Evolutionary conservation across 805 yeast genomes (phyloP).

Genomic region (Jamesozyma jinghongensis): DNA sequence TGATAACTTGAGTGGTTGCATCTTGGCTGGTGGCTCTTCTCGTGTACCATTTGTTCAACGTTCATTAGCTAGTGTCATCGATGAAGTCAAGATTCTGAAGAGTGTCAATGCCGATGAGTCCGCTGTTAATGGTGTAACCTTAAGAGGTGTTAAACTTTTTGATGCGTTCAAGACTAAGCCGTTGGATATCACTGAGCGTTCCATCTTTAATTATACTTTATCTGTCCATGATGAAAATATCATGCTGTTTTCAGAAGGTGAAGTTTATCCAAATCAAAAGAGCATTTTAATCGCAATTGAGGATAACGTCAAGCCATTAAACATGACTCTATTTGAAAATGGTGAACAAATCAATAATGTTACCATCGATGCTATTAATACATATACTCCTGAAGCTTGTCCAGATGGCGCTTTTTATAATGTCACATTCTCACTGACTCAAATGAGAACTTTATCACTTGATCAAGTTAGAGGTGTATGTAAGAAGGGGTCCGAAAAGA

Average conservation of each 20-base stretch:
- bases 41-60: constrained; percentile 83
- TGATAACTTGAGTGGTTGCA: constrained; percentile 49
- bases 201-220: constrained; percentile 41
- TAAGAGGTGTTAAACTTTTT: constrained; percentile 70
- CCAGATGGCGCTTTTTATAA: constrained; percentile 29
- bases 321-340: constrained; percentile 29
- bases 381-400: constrained; percentile 34
- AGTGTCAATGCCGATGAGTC: constrained; percentile 95
- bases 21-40: constrained; percentile 83
- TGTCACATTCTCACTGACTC: constrained; percentile 39
- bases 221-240: constrained; percentile 23
- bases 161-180: constrained; percentile 52
- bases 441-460: constrained; percentile 43
- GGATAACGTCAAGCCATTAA: constrained; percentile 25
- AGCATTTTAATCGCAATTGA: constrained; percentile 31
- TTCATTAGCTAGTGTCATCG: constrained; percentile 44
- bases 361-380: constrained; percentile 19
- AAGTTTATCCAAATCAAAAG: constrained; percentile 27
- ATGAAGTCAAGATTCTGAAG: constrained; percentile 56
- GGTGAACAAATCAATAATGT: constrained; percentile 13
- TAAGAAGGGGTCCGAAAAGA: constrained; percentile 4
- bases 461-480: constrained; percentile 40
- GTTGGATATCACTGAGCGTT: constrained; percentile 48
- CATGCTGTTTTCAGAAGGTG: constrained; percentile 41
- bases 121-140: constrained; percentile 81